phyloP scores from a whole-genome alignment of 2,329 filamentous ascomycete species.

The Colletotrichum musicola region DNA sequence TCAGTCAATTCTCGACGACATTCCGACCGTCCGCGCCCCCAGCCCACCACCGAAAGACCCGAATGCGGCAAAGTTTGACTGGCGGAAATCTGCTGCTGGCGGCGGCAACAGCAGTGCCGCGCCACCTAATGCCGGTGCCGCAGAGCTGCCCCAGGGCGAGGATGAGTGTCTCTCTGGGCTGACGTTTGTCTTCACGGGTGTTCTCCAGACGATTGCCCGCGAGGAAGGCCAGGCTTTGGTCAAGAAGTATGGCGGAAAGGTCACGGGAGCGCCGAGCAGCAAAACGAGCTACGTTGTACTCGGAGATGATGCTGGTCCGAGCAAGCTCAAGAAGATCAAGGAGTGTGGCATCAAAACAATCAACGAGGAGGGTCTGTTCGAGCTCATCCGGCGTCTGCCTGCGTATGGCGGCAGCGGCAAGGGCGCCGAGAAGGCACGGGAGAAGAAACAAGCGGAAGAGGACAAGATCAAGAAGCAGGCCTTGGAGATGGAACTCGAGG shows the following conservation, averaged over 20 bases:
- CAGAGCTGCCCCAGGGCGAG: conserved; percentile 83
- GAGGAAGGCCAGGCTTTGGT: conserved; percentile 89
- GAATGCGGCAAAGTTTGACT: conserved; percentile 81
- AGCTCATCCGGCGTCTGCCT: conserved; percentile 83
- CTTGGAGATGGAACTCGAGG: conserved; percentile 86
- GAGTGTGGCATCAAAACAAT: conserved; percentile 89
- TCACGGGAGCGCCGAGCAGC: conserved; percentile 85
- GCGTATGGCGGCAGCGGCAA: conserved; percentile 89
- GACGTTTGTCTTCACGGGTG: conserved; percentile 94
- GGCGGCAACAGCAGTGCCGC: conserved; percentile 71
- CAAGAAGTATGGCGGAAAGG: conserved; percentile 94
- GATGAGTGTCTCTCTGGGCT: conserved; percentile 92
- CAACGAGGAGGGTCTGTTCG: conserved; percentile 91
- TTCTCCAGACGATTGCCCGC: conserved; percentile 82
- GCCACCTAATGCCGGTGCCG: conserved; percentile 72
- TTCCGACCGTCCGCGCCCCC: conserved; percentile 85
- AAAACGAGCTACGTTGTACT: conserved; percentile 96
- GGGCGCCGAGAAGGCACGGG: conserved; percentile 85
- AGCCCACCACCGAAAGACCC: conserved; percentile 82
- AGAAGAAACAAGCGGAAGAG: conserved; percentile 88
- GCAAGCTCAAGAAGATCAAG: conserved; percentile 89
- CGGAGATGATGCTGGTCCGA: conserved; percentile 90
- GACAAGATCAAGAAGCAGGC: conserved; percentile 85
- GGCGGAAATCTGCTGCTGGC: conserved; percentile 70
- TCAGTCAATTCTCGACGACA: conserved; percentile 87